These are phyloP conservation scores for Inosperma sp. DNA, from an alignment of 768 basidiomycete species.

Conservation along the genomic window DNA sequence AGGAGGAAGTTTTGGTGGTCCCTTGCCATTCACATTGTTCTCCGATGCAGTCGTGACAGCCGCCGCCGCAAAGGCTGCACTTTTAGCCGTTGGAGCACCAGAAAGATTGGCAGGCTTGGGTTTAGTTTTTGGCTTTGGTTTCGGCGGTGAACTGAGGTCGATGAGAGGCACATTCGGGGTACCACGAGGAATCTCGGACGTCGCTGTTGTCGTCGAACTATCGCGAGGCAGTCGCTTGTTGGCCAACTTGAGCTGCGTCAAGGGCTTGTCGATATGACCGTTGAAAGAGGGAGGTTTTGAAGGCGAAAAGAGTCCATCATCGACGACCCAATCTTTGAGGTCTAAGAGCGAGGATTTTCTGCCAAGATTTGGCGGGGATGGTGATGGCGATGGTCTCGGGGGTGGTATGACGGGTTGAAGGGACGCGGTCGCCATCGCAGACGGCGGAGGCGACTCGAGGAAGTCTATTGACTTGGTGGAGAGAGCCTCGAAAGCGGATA, in stretches of 20 bases:
- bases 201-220: constrained; percentile 1
- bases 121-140: constrained; percentile 34
- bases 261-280: constrained; percentile 27
- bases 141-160: constrained; percentile 49
- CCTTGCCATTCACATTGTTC: constrained; percentile 20
- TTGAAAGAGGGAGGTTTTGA: constrained; percentile 12
- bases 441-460: constrained; percentile 50
- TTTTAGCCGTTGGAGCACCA: background rate
- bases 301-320: constrained; percentile 44
- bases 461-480: constrained; percentile 13
- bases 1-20: constrained; percentile 57
- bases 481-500: constrained; percentile 61
- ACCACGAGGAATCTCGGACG: constrained; percentile 3
- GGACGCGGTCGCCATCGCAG: constrained; percentile 24
- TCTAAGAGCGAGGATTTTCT: constrained; percentile 63
- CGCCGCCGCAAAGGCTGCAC: too few relatives aligned
- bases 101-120: constrained; percentile 23
- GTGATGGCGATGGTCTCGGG: constrained; percentile 36
- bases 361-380: constrained; percentile 45
- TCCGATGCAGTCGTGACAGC: too few relatives aligned
- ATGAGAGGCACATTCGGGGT: constrained; percentile 43
- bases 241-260: background rate
- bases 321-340: constrained; percentile 69
- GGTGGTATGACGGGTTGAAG: constrained; percentile 8
- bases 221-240: too few relatives aligned